These are phyloP conservation scores for Hymenoscyphus occultus DNA, from an alignment of 2,329 filamentous ascomycete genomes.

Conservation along the genomic window DNA sequence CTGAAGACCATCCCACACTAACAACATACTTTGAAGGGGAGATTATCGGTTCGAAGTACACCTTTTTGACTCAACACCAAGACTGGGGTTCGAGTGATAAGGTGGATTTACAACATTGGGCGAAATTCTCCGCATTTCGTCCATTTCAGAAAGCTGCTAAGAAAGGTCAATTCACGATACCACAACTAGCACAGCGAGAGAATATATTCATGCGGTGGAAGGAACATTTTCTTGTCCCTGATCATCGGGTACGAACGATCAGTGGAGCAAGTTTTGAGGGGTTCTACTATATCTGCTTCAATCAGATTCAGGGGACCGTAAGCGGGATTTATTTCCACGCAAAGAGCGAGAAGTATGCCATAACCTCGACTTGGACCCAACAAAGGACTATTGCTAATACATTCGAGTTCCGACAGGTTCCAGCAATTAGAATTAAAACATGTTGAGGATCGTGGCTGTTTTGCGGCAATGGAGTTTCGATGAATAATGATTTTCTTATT, in stretches of 20 bases:
- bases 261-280: constrained; percentile 95
- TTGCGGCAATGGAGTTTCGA: constrained; percentile 83
- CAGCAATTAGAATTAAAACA: constrained; percentile 91
- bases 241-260: constrained; percentile 88
- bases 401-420: constrained; percentile 55
- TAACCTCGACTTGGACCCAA: neutral
- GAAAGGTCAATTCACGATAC: constrained; percentile 57
- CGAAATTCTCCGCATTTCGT: constrained; percentile 81
- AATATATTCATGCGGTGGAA: constrained; percentile 99
- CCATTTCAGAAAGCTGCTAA: constrained; percentile 62
- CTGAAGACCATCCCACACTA: constrained; percentile 92
- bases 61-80: constrained; percentile 85
- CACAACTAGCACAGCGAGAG: constrained; percentile 75
- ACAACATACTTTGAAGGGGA: constrained; percentile 98
- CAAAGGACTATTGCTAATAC: constrained; percentile 18
- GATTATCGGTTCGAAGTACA: constrained; percentile 92
- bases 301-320: constrained; percentile 81
- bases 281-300: constrained; percentile 99
- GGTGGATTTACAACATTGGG: constrained; percentile 91
- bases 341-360: constrained; percentile 89
- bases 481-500: constrained; percentile 47
- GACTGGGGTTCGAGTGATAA: constrained; percentile 91
- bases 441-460: constrained; percentile 79
- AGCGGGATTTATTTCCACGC: constrained; percentile 97
- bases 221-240: constrained; percentile 93